Base-by-base conservation (phyloP, 2,329 filamentous ascomycete species). In the Colletotrichum neosansevieriae region DNA sequence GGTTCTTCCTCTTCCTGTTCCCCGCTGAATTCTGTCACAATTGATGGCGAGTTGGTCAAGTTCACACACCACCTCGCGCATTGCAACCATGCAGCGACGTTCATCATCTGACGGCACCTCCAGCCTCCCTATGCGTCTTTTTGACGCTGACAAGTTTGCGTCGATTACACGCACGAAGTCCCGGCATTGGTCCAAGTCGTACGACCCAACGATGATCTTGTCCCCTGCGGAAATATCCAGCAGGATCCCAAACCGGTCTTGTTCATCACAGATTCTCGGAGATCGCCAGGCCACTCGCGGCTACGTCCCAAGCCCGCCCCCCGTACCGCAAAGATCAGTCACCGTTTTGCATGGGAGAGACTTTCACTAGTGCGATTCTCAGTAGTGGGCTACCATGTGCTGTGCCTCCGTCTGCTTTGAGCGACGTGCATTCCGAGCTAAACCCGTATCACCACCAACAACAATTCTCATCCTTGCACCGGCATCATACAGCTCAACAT, bases 271-370 rank as follows among this genome's bases (percentile, higher is more conserved):
- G 50, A 53, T 42, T 54, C 61, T 53, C 57, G 38, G 63, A 60
- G 63, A 69, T 69, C 67, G 67, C 44, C 57, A 67, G 24, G 51
- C 50, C 29, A 53, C 54, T 57, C 49, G 32, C 44, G 29, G 51
- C n/a, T n/a, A 57, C 49, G 40, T 24, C 40, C 67, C 50, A 38
- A 63, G 60, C 24, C 24, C 24, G 21, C 21, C 42, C 42, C 47
- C 60, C 60, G 49, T 62, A 70, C 58, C 54, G 49, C 49, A 68
- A 50, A 32, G 64, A 69, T 62, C 69, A 69, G 66, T 57, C 63
- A 58, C 54, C 47, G 66, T 49, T 24, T 24, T 69, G 42, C 40
- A 53, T 54, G 65, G 13, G 54, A 24, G 47, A 42, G 19, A 21
- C 13, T 44, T n/a, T 36, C 24, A 32, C 58, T 42, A 64, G 45